Evolutionary conservation across 345 rosid species (phyloP).

Genomic region (Bruguiera sexangula): DNA sequence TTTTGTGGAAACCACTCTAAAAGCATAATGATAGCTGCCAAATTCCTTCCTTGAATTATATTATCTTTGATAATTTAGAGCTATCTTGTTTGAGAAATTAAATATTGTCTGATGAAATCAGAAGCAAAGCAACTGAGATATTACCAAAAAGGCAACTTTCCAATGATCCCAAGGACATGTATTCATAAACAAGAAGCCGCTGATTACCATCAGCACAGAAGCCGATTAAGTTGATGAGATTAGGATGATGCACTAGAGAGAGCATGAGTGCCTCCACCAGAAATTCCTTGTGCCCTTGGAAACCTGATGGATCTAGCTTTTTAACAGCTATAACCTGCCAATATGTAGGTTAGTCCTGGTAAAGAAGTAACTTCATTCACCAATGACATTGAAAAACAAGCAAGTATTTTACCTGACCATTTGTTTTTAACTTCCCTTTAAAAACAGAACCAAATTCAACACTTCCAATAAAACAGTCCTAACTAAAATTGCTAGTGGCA

Average conservation of each 20-base stretch:
- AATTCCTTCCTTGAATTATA: no score
- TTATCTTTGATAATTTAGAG: no score
- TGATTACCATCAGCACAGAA: slow-evolving; percentile 74
- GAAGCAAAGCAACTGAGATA: slow-evolving; percentile 18
- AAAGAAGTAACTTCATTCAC: neutral
- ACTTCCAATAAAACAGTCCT: slow-evolving; percentile 50
- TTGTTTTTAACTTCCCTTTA: slow-evolving; percentile 42
- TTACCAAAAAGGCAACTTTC: slow-evolving; percentile 47
- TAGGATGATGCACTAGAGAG: slow-evolving; percentile 57
- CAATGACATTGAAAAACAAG: neutral
- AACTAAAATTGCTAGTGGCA: slow-evolving; percentile 51
- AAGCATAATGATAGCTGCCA: no score
- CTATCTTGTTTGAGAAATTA: neutral
- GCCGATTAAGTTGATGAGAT: slow-evolving; percentile 67
- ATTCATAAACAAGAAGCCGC: slow-evolving; percentile 70
- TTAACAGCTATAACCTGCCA: slow-evolving; percentile 70
- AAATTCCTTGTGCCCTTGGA: slow-evolving; percentile 80
- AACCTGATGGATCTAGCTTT: slow-evolving; percentile 50
- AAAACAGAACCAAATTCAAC: slow-evolving; percentile 82
- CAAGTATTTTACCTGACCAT: slow-evolving; percentile 47
- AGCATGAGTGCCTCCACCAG: slow-evolving; percentile 87
- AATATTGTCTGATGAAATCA: neutral
- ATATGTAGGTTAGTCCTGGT: neutral
- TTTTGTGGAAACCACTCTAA: no score
- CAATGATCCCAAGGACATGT: slow-evolving; percentile 62